Evolutionary conservation across 1,284 basidiomycete species (phyloP), one percentile per base, ranked within the genome.

Genomic region (Cutaneotrichosporon cutaneum): DNA sequence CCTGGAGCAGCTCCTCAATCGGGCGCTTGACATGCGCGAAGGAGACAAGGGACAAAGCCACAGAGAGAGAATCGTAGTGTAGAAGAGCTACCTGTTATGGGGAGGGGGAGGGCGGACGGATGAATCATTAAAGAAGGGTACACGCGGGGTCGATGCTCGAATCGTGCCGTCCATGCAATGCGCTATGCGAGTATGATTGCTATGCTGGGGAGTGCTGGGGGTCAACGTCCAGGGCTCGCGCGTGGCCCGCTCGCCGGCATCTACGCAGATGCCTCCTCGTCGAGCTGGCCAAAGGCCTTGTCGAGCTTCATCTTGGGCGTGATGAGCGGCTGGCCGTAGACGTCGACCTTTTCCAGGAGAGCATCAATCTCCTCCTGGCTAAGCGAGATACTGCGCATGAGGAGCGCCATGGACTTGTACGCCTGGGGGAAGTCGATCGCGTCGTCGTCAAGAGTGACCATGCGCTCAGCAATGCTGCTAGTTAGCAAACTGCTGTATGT

Each of bases 391-490:
- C 85, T 87, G 73, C 86, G 87, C 62, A 93, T 78, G 80, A 92
- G 85, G 59, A 83, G 82, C 10, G 87, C 90, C 75, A 93, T 87
- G 57, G 88, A 85, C 63, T 85, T 80, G 81, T 89, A 88, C 0
- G 92, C 93, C 73, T 89, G 88, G 4, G 94, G 94, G 63, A 89
- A 90, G 76, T 97, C 93, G 71, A 94, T 88, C 21, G 87, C 86
- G 60, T 92, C 86, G 74, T 96, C 93, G 72, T 93, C 91, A 68
- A 96, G 82, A 64, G 88, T 80, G 75, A 90, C 88, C 59, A 89
- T 86, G 58, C 87, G 83, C 2, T 83, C 82, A 61, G 78, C 77
- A 77, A 94, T 85, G 18, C 89, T 89, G 63, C 4, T 13, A 56
- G 60, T 69, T 32, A 73, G 61, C 44, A 60, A 47, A 52, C 30